Conservation (phyloP, 495 filamentous ascomycete genomes). For the Penicillium riverlandense region DNA sequence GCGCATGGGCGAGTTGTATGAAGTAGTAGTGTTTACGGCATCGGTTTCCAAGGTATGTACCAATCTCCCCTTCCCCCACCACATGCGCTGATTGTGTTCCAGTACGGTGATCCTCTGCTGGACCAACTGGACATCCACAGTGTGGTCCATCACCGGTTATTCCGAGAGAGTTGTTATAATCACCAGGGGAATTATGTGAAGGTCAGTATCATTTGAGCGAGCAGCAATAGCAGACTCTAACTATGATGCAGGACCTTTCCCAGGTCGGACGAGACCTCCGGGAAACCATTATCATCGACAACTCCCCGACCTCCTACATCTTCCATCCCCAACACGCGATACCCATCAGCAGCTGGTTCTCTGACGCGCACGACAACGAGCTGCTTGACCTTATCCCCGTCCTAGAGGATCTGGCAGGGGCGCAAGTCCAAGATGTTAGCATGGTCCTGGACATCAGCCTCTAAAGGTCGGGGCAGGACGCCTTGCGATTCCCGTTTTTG, state of each 20-base stretch:
- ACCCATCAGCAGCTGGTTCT: constrained; percentile 99
- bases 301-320: constrained; percentile 98
- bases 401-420: constrained; percentile 88
- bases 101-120: constrained; percentile 95
- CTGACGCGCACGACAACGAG: constrained; percentile 99
- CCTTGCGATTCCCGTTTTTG: constrained; percentile 25
- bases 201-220: constrained; percentile 27
- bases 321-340: constrained; percentile 99
- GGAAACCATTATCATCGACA: constrained; percentile 99
- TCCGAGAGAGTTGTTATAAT: constrained; percentile 98
- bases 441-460: constrained; percentile 93
- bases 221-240: constrained; percentile 4
- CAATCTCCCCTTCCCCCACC: too few relatives aligned
- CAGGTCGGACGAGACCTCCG: constrained; percentile 93
- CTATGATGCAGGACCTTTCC: constrained; percentile 64
- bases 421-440: constrained; percentile 90
- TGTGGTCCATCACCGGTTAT: constrained; percentile 92
- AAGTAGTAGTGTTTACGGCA: constrained; percentile 97
- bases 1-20: constrained; percentile 92
- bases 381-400: constrained; percentile 96
- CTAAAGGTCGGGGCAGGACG: constrained; percentile 35
- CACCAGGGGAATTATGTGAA: constrained; percentile 99
- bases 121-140: constrained; percentile 97
- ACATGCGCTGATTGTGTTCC: not conserved
- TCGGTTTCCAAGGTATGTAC: constrained; percentile 89